Evolutionary conservation across 371 early-diverging fungal species (phyloP), one percentile per base, ranked within the genome.

Genomic region (Lichtheimia corymbifera): DNA sequence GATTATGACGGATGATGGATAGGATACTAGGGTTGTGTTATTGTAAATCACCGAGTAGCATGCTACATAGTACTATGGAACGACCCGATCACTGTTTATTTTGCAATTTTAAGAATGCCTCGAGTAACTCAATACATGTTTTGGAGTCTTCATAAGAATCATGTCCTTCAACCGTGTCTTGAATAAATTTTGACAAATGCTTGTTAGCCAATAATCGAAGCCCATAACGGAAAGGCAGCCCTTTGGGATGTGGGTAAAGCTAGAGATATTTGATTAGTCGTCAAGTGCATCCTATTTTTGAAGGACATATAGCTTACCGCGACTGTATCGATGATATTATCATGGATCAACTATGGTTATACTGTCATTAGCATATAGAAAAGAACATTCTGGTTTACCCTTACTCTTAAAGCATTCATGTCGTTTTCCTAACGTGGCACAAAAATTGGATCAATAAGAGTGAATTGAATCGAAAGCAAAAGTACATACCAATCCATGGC

Each of bases 101-200:
- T 5, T 35, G 35, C 35, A 35, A 30, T 18, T 53, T 50, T 9
- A 58, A 30, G 17, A 51, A 59, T 7, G 27, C 59, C 15, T 55
- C 43, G 20, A 81, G 66, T 9, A 86, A 47, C 24, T 86, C 84
- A 2, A 86, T 60, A 65, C 83, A 83, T 9, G 78, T 77, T 44
- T 75, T 71, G 0, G 86, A 83, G 62, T 86, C 86, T 63, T 84
- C 83, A 45, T 76, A 73, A 2, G 84, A 83, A 44, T 86, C 86
- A 50, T 86, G 86, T 0, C 86, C 86, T 15, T 76, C 72, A 5
- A 75, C 75, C 14, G 79, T 72, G 18, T 77, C 77, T 58, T 86
- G 86, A 28, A 86, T 86, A 50, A 77, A 78, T 25, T 72, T 70
- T 24, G 64, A 64, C 4, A 79, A 58, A 53, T 75, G 59, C 12